These are phyloP conservation scores for Pinus tabuliformis DNA, from an alignment of 75 land plant species.

Conservation along the genomic window DNA sequence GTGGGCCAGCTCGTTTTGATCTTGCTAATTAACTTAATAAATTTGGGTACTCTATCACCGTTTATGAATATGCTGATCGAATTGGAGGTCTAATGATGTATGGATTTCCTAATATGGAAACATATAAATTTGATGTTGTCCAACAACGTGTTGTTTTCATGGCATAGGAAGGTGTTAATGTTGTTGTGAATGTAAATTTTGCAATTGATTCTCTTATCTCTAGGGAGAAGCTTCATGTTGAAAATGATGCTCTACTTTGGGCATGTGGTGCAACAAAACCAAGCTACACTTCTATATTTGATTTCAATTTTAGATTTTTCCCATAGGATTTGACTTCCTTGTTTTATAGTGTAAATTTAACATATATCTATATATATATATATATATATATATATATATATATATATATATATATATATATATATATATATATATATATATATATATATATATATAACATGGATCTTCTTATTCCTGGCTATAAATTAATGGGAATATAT, in stretches of 20 bases:
- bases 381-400: no score
- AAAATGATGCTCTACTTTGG: slow-evolving; percentile 79
- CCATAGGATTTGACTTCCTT: no score
- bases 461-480: no score
- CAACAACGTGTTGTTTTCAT: slow-evolving; percentile 89
- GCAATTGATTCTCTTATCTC: slow-evolving; percentile 79
- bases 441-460: no score
- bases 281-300: no score
- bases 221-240: slow-evolving; percentile 52
- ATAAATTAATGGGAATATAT: no score
- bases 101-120: slow-evolving; percentile 98
- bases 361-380: no score
- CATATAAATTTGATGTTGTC: slow-evolving; percentile 88
- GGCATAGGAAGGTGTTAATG: slow-evolving; percentile 84
- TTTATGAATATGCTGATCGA: slow-evolving; percentile 95
- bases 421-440: no score
- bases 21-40: slow-evolving; percentile 95
- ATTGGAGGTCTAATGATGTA: slow-evolving; percentile 34
- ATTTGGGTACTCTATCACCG: slow-evolving; percentile 88
- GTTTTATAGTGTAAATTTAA: no score
- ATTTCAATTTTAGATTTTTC: no score
- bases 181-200: slow-evolving; percentile 89
- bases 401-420: no score
- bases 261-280: slow-evolving; percentile 98
- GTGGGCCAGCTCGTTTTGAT: no score